phyloP scores from a whole-genome alignment of 1,284 basidiomycete species.

The Puccinia triticina region DNA sequence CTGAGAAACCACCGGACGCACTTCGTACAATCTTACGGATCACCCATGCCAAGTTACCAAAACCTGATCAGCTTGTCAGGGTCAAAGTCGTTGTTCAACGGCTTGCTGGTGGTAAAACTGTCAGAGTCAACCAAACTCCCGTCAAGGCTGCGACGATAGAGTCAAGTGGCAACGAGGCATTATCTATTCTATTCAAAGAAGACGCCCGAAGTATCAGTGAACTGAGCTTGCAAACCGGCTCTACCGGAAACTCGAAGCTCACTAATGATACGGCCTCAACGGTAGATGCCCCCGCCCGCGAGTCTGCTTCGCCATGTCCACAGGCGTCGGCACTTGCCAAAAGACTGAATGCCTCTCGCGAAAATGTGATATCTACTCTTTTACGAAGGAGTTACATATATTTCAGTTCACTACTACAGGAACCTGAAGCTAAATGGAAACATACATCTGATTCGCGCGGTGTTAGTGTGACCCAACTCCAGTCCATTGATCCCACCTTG shows the following conservation, averaged over 20 bases:
- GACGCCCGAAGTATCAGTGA: slow-evolving; percentile 72
- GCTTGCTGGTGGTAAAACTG: slow-evolving; percentile 67
- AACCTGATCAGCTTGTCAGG: slow-evolving; percentile 76
- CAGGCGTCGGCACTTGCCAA: neutral
- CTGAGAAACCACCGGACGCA: slow-evolving; percentile 64
- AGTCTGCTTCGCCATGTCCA: slow-evolving; percentile 18
- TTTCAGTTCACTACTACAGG: slow-evolving; percentile 93
- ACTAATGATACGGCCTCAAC: slow-evolving; percentile 24
- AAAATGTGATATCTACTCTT: slow-evolving; percentile 69
- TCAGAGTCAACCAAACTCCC: slow-evolving; percentile 80
- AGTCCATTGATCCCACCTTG: slow-evolving; percentile 95
- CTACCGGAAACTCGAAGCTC: slow-evolving; percentile 44
- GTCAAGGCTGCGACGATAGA: slow-evolving; percentile 71
- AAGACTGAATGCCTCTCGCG: slow-evolving; percentile 30
- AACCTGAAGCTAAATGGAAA: slow-evolving; percentile 98
- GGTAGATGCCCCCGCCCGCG: slow-evolving; percentile 42
- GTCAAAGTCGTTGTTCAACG: slow-evolving; percentile 77
- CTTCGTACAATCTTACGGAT: slow-evolving; percentile 53
- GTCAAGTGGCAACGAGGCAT: slow-evolving; percentile 65
- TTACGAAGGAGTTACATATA: slow-evolving; percentile 95
- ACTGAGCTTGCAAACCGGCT: slow-evolving; percentile 64
- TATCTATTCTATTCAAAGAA: slow-evolving; percentile 62
- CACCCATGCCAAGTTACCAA: slow-evolving; percentile 66
- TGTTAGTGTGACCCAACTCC: slow-evolving; percentile 71
- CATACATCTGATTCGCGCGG: slow-evolving; percentile 53